Base-by-base conservation (phyloP, 805 yeast genomes). In the Brettanomyces bruxellensis region DNA sequence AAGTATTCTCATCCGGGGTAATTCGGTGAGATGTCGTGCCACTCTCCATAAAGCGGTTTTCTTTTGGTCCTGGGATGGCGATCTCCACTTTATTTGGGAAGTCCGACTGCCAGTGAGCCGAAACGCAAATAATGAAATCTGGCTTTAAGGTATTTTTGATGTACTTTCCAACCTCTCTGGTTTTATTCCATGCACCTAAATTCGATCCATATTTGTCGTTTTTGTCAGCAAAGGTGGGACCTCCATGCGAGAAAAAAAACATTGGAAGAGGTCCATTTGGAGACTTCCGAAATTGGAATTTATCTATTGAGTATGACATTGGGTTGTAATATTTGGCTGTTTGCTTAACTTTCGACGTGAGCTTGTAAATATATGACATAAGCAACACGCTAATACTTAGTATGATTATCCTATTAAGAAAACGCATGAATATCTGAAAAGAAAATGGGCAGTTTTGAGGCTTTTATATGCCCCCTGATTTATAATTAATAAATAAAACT, bases 221-320 rank as follows among this genome's bases (percentile, higher is more conserved):
- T 34, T 68, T 59, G 54, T 82, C 81, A 70, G 84, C 76, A 60
- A 86, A 83, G 1, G 85, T 79, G 6, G 95, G 95, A 0, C 90
- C 93, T 6, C 95, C 95, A 64, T 86, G 95, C n/a, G 87, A 79
- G 39, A 84, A 58, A 61, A 85, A 86, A 58, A 66, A 83, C 1
- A 79, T 74, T 5, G 93, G 91, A 25, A 58, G 43, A 8, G 62
- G 51, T 51, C 41, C 46, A 22, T 57, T 39, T 4, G 58, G 59
- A 2, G 57, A 47, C 32, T 51, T 44, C 7, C 48, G 51, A 42
- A 57, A 55, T 14, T 45, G 34, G 35, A 55, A 54, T 38, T 51
- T 23, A 40, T 45, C 44, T n/a, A 40, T 23, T 7, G 51, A 40
- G 23, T 32, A 25, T 13, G 39, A 4, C 34, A 23, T 35, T 14